A percentile compares a stretch with the other conserved stretches of the same genome.
Evolutionary conservation across 768 basidiomycete genomes (phyloP).

Genomic region (Rubroboletus pulcherrimus): DNA sequence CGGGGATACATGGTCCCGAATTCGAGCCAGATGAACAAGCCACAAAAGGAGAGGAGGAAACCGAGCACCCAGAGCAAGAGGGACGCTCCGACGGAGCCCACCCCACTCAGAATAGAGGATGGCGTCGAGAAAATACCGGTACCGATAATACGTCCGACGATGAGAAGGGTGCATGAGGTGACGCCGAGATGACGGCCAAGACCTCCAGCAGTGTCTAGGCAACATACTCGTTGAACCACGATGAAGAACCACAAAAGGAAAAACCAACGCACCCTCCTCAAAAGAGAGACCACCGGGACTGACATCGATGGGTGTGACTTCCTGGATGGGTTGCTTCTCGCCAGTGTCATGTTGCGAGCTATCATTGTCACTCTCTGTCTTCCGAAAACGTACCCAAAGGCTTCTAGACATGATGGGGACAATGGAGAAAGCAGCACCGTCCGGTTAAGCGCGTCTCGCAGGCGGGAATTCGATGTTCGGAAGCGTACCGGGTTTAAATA

Average conservation of each 20-base stretch:
- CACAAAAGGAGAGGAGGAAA: constrained; percentile 54
- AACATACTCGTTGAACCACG: neutral
- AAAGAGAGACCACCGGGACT: constrained; percentile 44
- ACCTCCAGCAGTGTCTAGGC: constrained; percentile 47
- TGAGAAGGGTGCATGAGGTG: constrained; percentile 53
- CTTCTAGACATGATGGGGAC: constrained; percentile 7
- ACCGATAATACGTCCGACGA: constrained; percentile 56
- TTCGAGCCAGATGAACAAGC: constrained; percentile 60
- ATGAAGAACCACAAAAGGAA: neutral
- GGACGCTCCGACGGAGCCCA: constrained; percentile 58
- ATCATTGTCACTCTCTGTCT: neutral
- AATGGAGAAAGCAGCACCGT: neutral
- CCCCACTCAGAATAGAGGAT: constrained; percentile 52
- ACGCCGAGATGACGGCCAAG: constrained; percentile 57
- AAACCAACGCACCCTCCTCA: constrained; percentile 41
- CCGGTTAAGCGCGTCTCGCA: neutral
- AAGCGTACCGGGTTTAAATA: neutral
- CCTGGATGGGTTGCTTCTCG: neutral
- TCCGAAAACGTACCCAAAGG: constrained; percentile 5
- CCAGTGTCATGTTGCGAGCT: neutral
- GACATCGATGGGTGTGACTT: constrained; percentile 13
- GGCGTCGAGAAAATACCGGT: constrained; percentile 67
- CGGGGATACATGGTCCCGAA: constrained; percentile 33
- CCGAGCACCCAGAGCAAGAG: constrained; percentile 64
- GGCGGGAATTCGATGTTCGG: neutral